Evolutionary conservation across 2,329 filamentous ascomycete species (phyloP), one percentile per base, ranked within the genome.

Genomic region (Trichoderma atrobrunneum): DNA sequence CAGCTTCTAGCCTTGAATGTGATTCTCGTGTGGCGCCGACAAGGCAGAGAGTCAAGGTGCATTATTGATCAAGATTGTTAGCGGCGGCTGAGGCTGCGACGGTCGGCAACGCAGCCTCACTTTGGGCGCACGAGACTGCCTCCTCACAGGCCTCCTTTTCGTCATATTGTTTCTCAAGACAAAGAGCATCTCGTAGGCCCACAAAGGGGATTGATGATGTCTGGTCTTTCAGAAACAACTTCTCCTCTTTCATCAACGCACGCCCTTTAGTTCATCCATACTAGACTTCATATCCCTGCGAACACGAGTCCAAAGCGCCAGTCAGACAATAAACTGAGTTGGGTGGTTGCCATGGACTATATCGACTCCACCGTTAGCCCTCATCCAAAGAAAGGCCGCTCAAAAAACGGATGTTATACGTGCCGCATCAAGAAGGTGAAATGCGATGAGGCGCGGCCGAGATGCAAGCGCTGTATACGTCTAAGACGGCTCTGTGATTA

Each of bases 401-500:
- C 76, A 5, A 73, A 73, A 26, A 75, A 71, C 5, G 76, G 76
- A 61, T 79, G 73, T 48, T 77, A 75, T 75, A 80, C 78, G 0
- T 80, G 78, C 60, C 76, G 78, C 54, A 72, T 74, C 5, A 80
- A 79, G 65, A 80, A 80, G 71, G 78, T 79, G 30, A 80, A 80
- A 39, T 80, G 78, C 62, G 79, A 80, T 62, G 78, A 80, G 70
- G 71, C 60, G 54, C 72, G 73, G 24, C 78, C 78, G 1, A 73
- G 74, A 30, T 80, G 78, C 57, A 70, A 74, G 32, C 76, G 78
- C 48, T 80, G 78, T 70, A 68, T 72, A 1, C 76, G 78, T 11
- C 69, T 80, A 24, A 73, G 74, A 70, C 75, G 76, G 3, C 69
- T 77, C 18, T 80, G 79, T 74, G 78, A 79, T 34, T 80, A 80